Evolutionary conservation across 2,329 filamentous ascomycete genomes (phyloP), one percentile per base, ranked within the genome.

Genomic region (Metarhizium anisopliae): DNA sequence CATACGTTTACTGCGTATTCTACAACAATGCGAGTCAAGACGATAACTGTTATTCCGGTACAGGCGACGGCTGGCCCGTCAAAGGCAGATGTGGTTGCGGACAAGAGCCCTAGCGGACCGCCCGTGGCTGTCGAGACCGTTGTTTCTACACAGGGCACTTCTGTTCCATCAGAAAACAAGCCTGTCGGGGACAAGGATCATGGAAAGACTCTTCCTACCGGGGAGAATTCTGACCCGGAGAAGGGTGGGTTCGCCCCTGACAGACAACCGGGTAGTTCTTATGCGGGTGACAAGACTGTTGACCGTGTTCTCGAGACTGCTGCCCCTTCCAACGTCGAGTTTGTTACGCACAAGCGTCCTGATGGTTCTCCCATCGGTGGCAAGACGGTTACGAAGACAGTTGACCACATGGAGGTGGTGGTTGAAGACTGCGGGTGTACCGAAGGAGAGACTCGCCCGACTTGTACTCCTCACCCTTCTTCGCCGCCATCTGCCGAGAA

Each of bases 51-150:
- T 4, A 51, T 54, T 18, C 55, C 52, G 4, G 36, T 55, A 13
- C 43, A 50, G 40, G 16, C 45, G 16, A 52, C 55, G 4, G 14
- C 45, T 6, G 14, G 25, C 16, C 36, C 38, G 16, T n/a, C 43
- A 6, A 5, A 51, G 13, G 35, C 11, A 35, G 16, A 25, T 18
- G 4, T 29, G 13, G 47, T 30, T 35, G n/a, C 16, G 36, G n/a
- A 29, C 38, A 13, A 30, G 25, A 63, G 67, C 50, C 60, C 69
- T 45, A 6, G 71, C 70, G 6, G 64, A 73, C 57, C 63, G 65
- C 38, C 10, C 13, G 14, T 40, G 11, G 38, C 11, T 3, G 38
- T 4, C 2, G 13, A 40, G 38, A 40, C 8, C 3, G 38, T 40
- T 40, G 14, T 16, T 40, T 40, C 38, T 40, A 16, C 13, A 5